Evolutionary conservation across 1,139 yeast genomes (phyloP).

Genomic region (Hansenula anomala): DNA sequence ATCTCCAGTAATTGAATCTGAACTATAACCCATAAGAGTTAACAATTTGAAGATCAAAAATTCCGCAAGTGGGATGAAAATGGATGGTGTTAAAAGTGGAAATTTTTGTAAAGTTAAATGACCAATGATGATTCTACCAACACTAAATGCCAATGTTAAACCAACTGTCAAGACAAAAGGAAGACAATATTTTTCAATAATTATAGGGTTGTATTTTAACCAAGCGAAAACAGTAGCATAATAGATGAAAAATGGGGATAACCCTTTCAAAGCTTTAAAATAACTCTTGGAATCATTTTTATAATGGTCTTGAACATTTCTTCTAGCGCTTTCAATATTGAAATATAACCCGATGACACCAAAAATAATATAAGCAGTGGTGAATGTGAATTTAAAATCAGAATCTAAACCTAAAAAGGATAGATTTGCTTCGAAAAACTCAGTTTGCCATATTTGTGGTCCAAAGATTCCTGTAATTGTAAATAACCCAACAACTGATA

Average conservation of each 20-base stretch:
- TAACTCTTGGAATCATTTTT: slow-evolving; percentile 29
- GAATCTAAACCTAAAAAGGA: slow-evolving; percentile 14
- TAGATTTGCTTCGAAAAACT: slow-evolving; percentile 20
- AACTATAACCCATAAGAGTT: slow-evolving; percentile 35
- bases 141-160: slow-evolving; percentile 71
- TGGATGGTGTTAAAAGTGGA: slow-evolving; percentile 70
- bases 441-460: slow-evolving; percentile 57
- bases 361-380: slow-evolving; percentile 40
- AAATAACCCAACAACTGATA: slow-evolving; percentile 55
- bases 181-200: slow-evolving; percentile 42
- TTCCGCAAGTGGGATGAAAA: slow-evolving; percentile 62
- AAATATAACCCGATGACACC: slow-evolving; percentile 59
- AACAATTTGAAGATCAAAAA: slow-evolving; percentile 34
- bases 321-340: slow-evolving; percentile 69
- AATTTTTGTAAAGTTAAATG: slow-evolving; percentile 78
- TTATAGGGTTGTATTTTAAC: slow-evolving; percentile 38
- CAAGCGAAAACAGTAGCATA: slow-evolving; percentile 50
- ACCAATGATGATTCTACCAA: slow-evolving; percentile 85
- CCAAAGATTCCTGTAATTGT: slow-evolving; percentile 65
- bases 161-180: slow-evolving; percentile 71
- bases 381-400: slow-evolving; percentile 27
- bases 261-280: slow-evolving; percentile 51
- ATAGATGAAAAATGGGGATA: slow-evolving; percentile 66
- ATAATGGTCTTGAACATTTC: slow-evolving; percentile 59
- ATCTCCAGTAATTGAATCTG: slow-evolving; percentile 37